Base-by-base conservation (phyloP, 768 basidiomycete species). In the Pisolithus microcarpus region DNA sequence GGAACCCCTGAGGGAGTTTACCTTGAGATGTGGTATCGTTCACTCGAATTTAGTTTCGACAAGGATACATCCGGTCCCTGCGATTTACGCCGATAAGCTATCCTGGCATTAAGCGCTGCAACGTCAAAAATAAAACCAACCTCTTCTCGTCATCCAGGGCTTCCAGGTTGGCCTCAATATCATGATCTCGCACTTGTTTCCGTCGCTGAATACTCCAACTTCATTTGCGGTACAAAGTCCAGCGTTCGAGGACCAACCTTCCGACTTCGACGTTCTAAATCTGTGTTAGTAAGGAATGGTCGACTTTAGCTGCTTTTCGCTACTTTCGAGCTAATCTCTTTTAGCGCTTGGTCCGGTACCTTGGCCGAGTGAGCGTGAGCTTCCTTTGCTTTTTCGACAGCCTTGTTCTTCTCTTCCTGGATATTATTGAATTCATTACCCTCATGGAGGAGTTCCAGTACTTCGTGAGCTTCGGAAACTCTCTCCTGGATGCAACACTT, bases 141-240 rank as follows among this genome's bases (percentile, higher is more conserved):
- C n/a, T n/a, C n/a, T n/a, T n/a, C 43, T 91, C 88, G 5, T 87
- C 86, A 3, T 81, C 78, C 13, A 96, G 69, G 6, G 70, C 70
- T 6, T 77, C 75, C 61, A 95, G 97, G 65, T 96, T 81, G 37
- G 95, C 85, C 59, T 92, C 88, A 46, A 98, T 84, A 7, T 91
- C 94, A 58, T 85, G n/a, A n/a, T 93, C 86, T 8, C 82, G 76
- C 2, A 87, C 84, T 50, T 74, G 72, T 54, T 80, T 86, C 0
- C 84, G 80, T 43, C 75, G 76, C 60, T 92, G 90, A 4, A 84
- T 82, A 5, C 80, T 47, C 93, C 92, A 68, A 24, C 23, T 24
- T 24, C 95, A 97, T 61, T 89, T 90, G 15, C 93, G 81, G 64
- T 97, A 98, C 43, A 89, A 78, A 0, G 84, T 74, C 19, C 91